Conservation (phyloP, 2,329 filamentous ascomycete genomes). For the Paramyrothecium sp. region DNA sequence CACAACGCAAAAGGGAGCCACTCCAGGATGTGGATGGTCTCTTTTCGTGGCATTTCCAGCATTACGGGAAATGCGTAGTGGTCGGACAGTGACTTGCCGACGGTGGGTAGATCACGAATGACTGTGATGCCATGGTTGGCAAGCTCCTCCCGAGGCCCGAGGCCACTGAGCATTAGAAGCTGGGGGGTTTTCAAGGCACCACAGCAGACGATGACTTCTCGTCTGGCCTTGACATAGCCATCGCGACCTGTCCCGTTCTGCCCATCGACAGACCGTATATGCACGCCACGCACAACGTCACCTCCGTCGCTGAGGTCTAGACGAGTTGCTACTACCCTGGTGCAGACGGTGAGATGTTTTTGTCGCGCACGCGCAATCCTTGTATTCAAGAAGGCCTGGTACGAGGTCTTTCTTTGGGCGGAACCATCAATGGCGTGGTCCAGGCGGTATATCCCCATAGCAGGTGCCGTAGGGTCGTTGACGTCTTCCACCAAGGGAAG, state of each 20-base stretch:
- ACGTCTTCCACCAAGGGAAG: conserved; percentile 19
- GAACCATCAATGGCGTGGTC: conserved; percentile 22
- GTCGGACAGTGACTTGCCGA: conserved; percentile 14
- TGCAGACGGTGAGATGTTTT: conserved; percentile 25
- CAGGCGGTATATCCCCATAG: conserved; percentile 24
- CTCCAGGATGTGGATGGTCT: background rate
- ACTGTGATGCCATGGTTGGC: conserved; percentile 33
- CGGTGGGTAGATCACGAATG: conserved; percentile 45
- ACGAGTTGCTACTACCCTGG: conserved; percentile 22
- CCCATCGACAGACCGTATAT: background rate
- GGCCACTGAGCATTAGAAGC: conserved; percentile 45
- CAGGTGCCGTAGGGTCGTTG: conserved; percentile 23
- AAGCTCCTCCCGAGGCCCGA: conserved; percentile 37
- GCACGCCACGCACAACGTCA: conserved; percentile 19
- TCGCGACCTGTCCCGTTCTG: background rate
- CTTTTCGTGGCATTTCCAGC: background rate
- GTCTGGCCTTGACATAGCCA: background rate
- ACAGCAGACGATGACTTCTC: conserved; percentile 5
- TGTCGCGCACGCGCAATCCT: conserved; percentile 14
- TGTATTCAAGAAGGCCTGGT: conserved; percentile 23
- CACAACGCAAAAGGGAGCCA: background rate
- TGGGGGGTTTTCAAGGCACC: conserved; percentile 23
- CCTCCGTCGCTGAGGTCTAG: conserved; percentile 18
- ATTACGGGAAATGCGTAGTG: background rate
- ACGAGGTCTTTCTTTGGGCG: conserved; percentile 21